Evolutionary conservation across 345 rosid species (phyloP).

Genomic region (Hibiscus tridactylites): DNA sequence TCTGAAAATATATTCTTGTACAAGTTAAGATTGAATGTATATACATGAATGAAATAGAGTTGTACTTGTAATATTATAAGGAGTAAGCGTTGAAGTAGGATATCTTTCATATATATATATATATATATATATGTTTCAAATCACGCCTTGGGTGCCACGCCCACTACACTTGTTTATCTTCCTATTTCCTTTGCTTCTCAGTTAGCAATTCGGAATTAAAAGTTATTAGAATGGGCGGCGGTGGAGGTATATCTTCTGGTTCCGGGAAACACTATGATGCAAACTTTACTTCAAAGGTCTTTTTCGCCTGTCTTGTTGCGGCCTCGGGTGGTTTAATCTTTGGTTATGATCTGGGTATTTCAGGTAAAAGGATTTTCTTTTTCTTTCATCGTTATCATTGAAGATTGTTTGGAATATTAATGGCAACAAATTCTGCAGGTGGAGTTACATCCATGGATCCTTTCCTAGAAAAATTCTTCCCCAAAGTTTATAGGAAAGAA

Average conservation of each 20-base stretch:
- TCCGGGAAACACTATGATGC: conserved; percentile 64
- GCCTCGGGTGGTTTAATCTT: conserved; percentile 95
- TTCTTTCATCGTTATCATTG: background rate
- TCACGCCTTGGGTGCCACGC: no score
- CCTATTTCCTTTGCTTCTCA: no score
- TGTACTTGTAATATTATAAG: no score
- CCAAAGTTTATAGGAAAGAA: conserved; percentile 51
- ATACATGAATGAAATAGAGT: no score
- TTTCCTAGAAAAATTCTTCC: conserved; percentile 69
- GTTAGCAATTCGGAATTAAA: no score
- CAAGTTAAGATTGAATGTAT: no score
- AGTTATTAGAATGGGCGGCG: conserved; percentile 30
- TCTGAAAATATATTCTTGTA: no score
- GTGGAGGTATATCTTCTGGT: conserved; percentile 36
- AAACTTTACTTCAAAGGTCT: conserved; percentile 60
- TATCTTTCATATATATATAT: no score
- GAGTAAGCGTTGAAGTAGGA: no score
- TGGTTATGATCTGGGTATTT: conserved; percentile 91
- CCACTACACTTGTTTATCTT: no score
- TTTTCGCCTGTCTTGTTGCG: conserved; percentile 66
- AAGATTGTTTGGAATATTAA: background rate
- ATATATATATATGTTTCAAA: no score
- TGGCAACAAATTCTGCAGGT: conserved; percentile 23
- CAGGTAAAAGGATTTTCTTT: conserved; percentile 34
- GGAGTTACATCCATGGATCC: conserved; percentile 50